These are phyloP conservation scores for Plantago elongata DNA, from an alignment of 257 asterid genomes.

Conservation along the genomic window DNA sequence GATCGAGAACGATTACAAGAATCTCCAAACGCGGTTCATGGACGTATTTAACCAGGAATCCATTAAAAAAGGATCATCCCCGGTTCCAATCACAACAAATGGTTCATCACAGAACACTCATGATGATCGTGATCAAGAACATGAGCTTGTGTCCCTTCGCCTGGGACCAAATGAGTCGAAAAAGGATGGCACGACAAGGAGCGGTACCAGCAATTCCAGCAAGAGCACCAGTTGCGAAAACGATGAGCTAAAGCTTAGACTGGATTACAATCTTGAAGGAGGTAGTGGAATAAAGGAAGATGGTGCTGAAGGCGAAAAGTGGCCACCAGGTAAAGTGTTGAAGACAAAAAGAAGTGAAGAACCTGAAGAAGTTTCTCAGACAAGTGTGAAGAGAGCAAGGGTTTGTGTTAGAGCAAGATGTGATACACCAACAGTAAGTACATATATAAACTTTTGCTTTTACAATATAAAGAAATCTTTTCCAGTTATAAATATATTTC, in stretches of 20 bases:
- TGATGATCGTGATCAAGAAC: constrained; percentile 31
- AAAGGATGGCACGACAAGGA: constrained; percentile 18
- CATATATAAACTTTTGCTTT: background rate
- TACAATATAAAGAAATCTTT: too few species aligned
- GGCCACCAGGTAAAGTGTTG: constrained; percentile 29
- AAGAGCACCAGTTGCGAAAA: constrained; percentile 12
- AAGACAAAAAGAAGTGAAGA: constrained; percentile 40
- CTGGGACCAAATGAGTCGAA: constrained; percentile 46
- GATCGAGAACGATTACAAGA: constrained; percentile 55
- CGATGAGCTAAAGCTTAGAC: constrained; percentile 33
- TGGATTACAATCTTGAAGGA: constrained; percentile 18
- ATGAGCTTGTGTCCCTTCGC: constrained; percentile 64
- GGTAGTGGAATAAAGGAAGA: constrained; percentile 24
- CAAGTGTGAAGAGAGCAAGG: constrained; percentile 66
- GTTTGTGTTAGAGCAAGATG: constrained; percentile 85
- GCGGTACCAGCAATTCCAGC: constrained; percentile 9
- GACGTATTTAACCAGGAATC: constrained; percentile 28
- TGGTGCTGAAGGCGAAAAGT: constrained; percentile 22
- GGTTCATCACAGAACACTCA: constrained; percentile 1
- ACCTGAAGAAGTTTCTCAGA: constrained; percentile 45
- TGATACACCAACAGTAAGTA: constrained; percentile 70
- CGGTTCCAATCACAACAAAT: background rate
- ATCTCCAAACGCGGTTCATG: constrained; percentile 40
- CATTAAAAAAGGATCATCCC: constrained; percentile 10
- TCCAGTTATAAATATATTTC: too few species aligned